Evolutionary conservation across 345 rosid species (phyloP), one percentile per base, ranked within the genome.

Genomic region (Eucalyptus pauciflora): DNA sequence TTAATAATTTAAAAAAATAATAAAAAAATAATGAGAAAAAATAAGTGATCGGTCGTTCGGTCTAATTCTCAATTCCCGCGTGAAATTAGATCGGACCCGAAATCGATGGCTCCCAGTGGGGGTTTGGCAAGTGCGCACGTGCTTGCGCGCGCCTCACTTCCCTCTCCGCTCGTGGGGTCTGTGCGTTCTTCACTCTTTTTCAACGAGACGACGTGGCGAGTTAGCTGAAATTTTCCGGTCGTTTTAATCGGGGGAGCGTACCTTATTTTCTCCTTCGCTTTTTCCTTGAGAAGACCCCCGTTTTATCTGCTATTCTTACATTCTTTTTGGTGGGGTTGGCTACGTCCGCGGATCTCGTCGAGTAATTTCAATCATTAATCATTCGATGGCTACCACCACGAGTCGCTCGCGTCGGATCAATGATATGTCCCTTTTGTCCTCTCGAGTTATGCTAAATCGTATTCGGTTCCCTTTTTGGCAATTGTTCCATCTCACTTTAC

Each of bases 11-110:
- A 0, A 52, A 52, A 52, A 52, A 18, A 0, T 51, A 17, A 51
- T 3, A 17, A 7, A 18, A 51, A 52, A 18, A 9, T 17, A 0
- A 18, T 18, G 0, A 52, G 9, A 52, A 52, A 50, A 7, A 18
- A 18, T 18, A 52, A 52, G 58, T 18, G 10, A 52, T 18, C 5
- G 1, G 0, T 52, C 7, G 4, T 18, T 2, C 3, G 7, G 4
- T 52, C 9, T 18, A 3, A 52, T 52, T 52, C 58, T 52, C 25
- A 0, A 52, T 20, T 52, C 58, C 58, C 3, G 3, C 10, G 4
- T 20, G 1, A 20, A 20, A 20, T 0, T 3, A 52, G 10, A 52
- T 2, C 0, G 5, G 58, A 52, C 2, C 1, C 0, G 5, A 52
- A 20, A 52, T 3, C 2, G 2, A 8, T 3, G 2, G 3, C 10